Base-by-base conservation (phyloP, 192 early-diverging fungal genomes). In the Lunasporangiospora selenospora region DNA sequence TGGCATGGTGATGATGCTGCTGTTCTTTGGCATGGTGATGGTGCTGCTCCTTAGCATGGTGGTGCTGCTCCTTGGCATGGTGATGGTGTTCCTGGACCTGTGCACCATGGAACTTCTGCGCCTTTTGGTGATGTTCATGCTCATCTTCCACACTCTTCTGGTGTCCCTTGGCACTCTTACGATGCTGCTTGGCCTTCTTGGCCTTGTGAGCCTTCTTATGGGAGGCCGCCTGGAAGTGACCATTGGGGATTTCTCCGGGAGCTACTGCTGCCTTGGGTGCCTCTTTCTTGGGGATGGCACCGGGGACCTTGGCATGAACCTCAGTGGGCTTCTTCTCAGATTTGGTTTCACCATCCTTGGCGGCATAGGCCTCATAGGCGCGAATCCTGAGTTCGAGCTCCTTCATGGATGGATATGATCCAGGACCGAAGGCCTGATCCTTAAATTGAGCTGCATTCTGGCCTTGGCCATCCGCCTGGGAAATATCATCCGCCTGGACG, bases 381-480 rank as follows among this genome's bases (percentile, higher is more conserved):
- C 29, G 11, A 23, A 63, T n/a, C 3, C 61, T 49, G 15, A 16
- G 19, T 33, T 63, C 61, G 13, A 63, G 30, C 33, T 54, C 61
- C 24, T 51, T 1, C 31, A 63, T 34, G 19, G 61, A 54, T 6
- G 61, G 61, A 9, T 53, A 63, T 6, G 27, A 3, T 7, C 19
- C 38, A 0, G 51, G 49, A 34, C 53, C 51, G 13, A 45, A n/a
- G n/a, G n/a, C n/a, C n/a, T n/a, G n/a, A n/a, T n/a, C n/a, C n/a
- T n/a, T n/a, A n/a, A n/a, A n/a, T n/a, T n/a, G n/a, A n/a, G n/a
- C n/a, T n/a, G n/a, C n/a, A n/a, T n/a, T n/a, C n/a, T n/a, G n/a
- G n/a, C n/a, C 30, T 42, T 42, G 30, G 52, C 53, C 12, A 63
- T 0, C 8, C 50, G 32, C 8, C 52, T 49, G 3, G 49, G 11